Evolutionary conservation across 2,329 filamentous ascomycete species (phyloP), one percentile per base, ranked within the genome.

Genomic region (Cytospora piceicola): DNA sequence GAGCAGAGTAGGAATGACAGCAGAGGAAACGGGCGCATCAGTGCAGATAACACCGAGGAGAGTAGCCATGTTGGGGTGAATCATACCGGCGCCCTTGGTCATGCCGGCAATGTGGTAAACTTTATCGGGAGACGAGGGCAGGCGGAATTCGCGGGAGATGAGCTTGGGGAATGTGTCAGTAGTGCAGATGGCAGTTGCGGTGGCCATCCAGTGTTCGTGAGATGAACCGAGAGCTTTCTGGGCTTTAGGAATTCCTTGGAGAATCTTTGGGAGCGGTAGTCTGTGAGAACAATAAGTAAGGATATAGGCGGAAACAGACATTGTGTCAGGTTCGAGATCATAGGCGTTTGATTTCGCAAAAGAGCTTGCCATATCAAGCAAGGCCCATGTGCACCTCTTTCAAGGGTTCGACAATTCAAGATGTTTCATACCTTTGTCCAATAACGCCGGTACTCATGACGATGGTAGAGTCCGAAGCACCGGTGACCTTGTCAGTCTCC

Each of bases 361-460:
- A 11, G 7, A 4, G 7, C 17, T n/a, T n/a, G 17, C 11, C 14
- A 67, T 54, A 34, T 14, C 32, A 34, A 69, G 66, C 32, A 34
- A 69, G 66, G 69, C 24, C 72, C 46, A 62, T 57, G 14, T 42
- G 15, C 39, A 42, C 17, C 27, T 3, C 3, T 42, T 17, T 20
- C 46, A 8, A 22, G 11, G n/a, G 4, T 29, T 53, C 22, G 53
- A 56, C 14, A 46, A 22, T 17, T 64, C 63, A 69, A 62, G 58
- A 27, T 39, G 7, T 22, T 42, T 69, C 79, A 70, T 76, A 90
- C 89, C 92, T 88, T 79, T 98, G 94, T 11, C 95, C 95, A 75
- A 99, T 99, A 54, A 99, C 95, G 63, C 95, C 95, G 2, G 95
- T 99, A 76, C 93, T 97, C 95, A 99, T 98, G 68, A 98, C 94